Percentiles rank a stretch among this genome's conserved stretches.
Evolutionary conservation across 306 rosid species (phyloP).

Genomic region (Mucuna pruriens): DNA sequence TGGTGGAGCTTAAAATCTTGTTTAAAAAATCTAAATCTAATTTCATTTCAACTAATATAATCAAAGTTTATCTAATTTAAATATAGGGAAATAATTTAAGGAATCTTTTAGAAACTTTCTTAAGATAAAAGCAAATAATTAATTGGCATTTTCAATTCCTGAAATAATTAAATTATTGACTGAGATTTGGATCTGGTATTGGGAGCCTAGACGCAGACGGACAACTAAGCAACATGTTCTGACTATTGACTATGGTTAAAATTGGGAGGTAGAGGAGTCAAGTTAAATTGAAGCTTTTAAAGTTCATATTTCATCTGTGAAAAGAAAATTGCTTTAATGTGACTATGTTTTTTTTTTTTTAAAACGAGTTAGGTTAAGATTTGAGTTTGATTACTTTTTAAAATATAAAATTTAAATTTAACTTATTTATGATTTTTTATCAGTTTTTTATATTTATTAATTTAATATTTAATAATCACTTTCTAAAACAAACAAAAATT

Average conservation of each 20-base stretch:
- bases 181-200: slow-evolving; percentile 44
- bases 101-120: background rate
- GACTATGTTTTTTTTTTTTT: background rate
- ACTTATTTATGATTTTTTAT: background rate
- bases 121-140: slow-evolving; percentile 8
- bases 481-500: no score
- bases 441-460: no score
- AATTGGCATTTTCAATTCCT: slow-evolving; percentile 31
- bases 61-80: slow-evolving; percentile 21
- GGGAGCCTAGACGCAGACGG: background rate
- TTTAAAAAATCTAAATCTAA: no score
- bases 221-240: slow-evolving; percentile 35
- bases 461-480: background rate
- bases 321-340: background rate
- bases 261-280: background rate
- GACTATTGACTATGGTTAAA: background rate
- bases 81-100: background rate
- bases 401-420: no score
- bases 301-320: background rate
- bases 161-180: slow-evolving; percentile 16
- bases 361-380: background rate
- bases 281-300: background rate
- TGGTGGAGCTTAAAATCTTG: no score
- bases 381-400: no score
- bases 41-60: no score